Percentiles rank a stretch among this genome's conserved stretches.
These are phyloP conservation scores for Boehmeria nivea DNA, from an alignment of 306 rosid genomes.

Conservation along the genomic window DNA sequence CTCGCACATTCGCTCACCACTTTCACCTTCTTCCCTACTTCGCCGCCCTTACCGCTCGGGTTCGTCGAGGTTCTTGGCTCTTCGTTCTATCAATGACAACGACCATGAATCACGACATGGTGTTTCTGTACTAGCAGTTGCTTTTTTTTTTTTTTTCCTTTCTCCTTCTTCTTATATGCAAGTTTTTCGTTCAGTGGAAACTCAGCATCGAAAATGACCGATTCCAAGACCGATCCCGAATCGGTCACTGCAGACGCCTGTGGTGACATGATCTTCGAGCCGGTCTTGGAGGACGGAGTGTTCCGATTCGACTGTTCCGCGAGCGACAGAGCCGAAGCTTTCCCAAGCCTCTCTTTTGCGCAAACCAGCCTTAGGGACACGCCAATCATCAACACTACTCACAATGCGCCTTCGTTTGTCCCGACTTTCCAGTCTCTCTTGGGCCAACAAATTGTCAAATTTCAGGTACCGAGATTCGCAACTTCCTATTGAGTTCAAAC, in stretches of 20 bases:
- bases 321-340: constrained; percentile 53
- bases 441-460: constrained; percentile 67
- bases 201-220: constrained; percentile 44
- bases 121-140: too few relatives aligned
- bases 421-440: constrained; percentile 51
- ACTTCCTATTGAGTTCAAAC: not conserved
- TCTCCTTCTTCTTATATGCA: too few relatives aligned
- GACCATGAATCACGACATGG: too few relatives aligned
- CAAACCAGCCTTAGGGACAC: constrained; percentile 55
- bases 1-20: too few relatives aligned
- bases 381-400: constrained; percentile 34
- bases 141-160: too few relatives aligned
- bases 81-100: too few relatives aligned
- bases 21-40: too few relatives aligned
- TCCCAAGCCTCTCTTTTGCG: constrained; percentile 68
- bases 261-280: constrained; percentile 64
- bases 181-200: constrained; percentile 9
- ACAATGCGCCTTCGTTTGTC: constrained; percentile 43
- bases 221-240: constrained; percentile 24
- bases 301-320: constrained; percentile 84
- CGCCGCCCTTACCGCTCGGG: too few relatives aligned
- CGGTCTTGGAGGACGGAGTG: constrained; percentile 70
- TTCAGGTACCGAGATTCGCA: constrained; percentile 61
- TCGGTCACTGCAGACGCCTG: constrained; percentile 32
- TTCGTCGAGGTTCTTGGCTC: too few relatives aligned